Evolutionary conservation across 495 filamentous ascomycete genomes (phyloP), one percentile per base, ranked within the genome.

Genomic region (Penicillium flavigenum): DNA sequence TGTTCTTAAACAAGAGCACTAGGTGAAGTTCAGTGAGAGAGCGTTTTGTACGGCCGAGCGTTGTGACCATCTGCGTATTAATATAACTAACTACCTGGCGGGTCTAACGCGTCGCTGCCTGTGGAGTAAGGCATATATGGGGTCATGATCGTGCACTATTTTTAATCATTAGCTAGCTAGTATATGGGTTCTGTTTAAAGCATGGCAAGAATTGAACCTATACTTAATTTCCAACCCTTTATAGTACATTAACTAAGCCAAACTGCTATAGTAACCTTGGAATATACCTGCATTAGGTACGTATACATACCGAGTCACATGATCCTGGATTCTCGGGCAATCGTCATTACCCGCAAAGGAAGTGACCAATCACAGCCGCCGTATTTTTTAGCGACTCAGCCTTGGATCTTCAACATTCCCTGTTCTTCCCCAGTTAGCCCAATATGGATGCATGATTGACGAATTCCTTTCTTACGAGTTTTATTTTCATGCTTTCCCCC

Each of bases 281-380:
- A 22, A 22, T 24, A 4, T 22, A 22, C 22, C 22, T 22, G 22
- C 22, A 22, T 24, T 26, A 26, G 24, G 24, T 26, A 24, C 5
- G 0, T 26, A 26, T 5, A 26, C 24, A 38, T 38, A 39, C 34
- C 8, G 36, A 39, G 36, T 39, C n/a, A 39, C 36, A n/a, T 39
- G 36, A 39, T n/a, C n/a, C n/a, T 38, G 14, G 5, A 16, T 7
- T n/a, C n/a, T n/a, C 29, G 27, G n/a, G 38, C 9, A 45, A 17
- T 16, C 43, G 24, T 6, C 63, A 50, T 62, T 62, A 61, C 20
- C 45, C 24, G 55, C 20, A 20, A 26, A 43, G 32, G n/a, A 34
- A 41, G 26, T 27, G 22, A 52, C 63, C 56, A 51, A 65, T 62
- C 63, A 65, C 39, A 53, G 24, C 20, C 39, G 36, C 39, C 9